Evolutionary conservation across 2,329 filamentous ascomycete genomes (phyloP).

Genomic region (Coniochaeta prunicola): DNA sequence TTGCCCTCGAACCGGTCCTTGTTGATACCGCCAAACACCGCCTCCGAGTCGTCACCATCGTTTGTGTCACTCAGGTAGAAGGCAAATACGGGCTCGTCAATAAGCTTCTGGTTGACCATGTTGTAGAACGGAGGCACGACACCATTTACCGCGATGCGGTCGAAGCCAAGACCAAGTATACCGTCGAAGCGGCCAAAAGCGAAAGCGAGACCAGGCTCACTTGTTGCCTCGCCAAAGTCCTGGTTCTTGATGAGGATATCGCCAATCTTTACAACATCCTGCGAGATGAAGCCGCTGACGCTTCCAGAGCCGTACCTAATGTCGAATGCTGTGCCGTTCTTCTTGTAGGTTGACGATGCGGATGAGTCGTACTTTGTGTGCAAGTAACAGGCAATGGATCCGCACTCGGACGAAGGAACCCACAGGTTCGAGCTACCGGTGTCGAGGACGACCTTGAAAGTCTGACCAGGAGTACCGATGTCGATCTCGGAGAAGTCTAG

Average conservation of each 20-base stretch:
- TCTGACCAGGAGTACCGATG: conserved; percentile 85
- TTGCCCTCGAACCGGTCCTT: conserved; percentile 60
- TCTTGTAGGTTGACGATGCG: conserved; percentile 82
- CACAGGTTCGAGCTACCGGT: conserved; percentile 98
- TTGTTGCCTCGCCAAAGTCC: conserved; percentile 93
- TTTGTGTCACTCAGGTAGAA: conserved; percentile 85
- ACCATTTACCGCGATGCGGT: conserved; percentile 93
- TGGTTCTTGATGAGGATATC: conserved; percentile 84
- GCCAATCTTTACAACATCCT: conserved; percentile 80
- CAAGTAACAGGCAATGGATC: conserved; percentile 95
- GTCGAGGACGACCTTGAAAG: conserved; percentile 97
- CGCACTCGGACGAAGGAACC: conserved; percentile 87
- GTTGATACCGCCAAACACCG: conserved; percentile 52
- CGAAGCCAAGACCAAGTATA: conserved; percentile 89
- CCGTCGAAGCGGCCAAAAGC: conserved; percentile 97
- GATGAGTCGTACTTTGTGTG: conserved; percentile 95
- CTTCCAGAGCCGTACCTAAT: conserved; percentile 95
- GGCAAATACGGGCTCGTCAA: conserved; percentile 90
- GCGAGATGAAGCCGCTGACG: conserved; percentile 87
- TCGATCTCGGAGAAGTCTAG: conserved; percentile 94
- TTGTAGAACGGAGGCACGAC: conserved; percentile 96
- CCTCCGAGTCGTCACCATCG: conserved; percentile 69
- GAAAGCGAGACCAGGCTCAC: conserved; percentile 92
- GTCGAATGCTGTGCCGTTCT: conserved; percentile 87
- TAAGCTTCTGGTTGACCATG: conserved; percentile 80